Evolutionary conservation across 1,284 basidiomycete genomes (phyloP).

Genomic region (Puccinia novopanici): DNA sequence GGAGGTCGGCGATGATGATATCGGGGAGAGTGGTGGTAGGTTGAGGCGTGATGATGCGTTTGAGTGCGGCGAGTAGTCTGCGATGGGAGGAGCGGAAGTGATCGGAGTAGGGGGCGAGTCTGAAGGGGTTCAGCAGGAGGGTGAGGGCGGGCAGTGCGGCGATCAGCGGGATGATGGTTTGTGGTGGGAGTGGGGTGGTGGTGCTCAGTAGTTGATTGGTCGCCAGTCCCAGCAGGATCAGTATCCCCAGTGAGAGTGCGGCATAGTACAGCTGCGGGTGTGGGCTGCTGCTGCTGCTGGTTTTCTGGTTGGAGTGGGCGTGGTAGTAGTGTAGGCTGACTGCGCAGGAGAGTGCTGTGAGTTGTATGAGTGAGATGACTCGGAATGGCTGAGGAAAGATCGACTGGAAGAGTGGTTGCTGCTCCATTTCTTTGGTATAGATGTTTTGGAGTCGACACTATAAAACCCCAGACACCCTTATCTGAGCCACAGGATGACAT

Average conservation of each 20-base stretch:
- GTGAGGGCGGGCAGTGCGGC: neutral
- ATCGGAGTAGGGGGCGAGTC: constrained; percentile 63
- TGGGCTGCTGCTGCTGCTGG: neutral
- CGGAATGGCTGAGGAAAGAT: constrained; percentile 5
- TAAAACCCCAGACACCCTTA: too few species aligned
- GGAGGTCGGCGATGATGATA: constrained; percentile 89
- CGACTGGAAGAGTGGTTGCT: too few species aligned
- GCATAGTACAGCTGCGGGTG: neutral
- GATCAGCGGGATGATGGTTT: neutral
- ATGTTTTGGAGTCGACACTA: too few species aligned
- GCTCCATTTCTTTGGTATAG: too few species aligned
- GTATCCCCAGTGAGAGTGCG: neutral
- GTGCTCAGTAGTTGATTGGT: neutral
- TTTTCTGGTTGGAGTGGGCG: neutral
- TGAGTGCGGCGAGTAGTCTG: neutral
- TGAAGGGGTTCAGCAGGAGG: neutral
- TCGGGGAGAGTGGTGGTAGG: constrained; percentile 71
- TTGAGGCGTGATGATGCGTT: neutral
- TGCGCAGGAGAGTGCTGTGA: neutral
- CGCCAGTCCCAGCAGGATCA: neutral
- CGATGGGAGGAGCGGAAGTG: neutral
- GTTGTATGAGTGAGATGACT: neutral
- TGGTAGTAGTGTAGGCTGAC: neutral
- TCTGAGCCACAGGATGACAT: too few species aligned
- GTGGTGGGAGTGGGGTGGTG: neutral